phyloP scores from a whole-genome alignment of 352 stramenopile genomes.

The Stephanocyclus meneghinianus region DNA sequence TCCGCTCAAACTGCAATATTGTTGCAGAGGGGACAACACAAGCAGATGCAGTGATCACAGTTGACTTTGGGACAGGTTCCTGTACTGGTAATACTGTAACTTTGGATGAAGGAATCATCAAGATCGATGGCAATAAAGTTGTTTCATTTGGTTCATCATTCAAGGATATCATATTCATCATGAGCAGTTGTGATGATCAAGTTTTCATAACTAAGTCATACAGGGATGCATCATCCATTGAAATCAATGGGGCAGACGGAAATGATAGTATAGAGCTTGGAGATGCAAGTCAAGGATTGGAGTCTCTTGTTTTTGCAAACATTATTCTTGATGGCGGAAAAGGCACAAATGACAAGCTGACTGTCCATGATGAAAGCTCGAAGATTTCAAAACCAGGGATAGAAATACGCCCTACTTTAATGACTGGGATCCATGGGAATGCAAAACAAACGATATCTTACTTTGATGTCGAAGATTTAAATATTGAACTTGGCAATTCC shows the following conservation, averaged over 20 bases:
- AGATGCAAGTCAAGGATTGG: background rate
- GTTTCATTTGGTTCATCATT: background rate
- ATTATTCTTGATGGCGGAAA: constrained; percentile 7
- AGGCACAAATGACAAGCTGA: background rate
- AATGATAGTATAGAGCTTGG: constrained; percentile 8
- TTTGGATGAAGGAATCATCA: constrained; percentile 6
- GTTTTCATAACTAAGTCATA: background rate
- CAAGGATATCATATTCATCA: constrained; percentile 9
- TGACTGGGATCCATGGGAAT: background rate
- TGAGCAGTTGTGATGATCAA: constrained; percentile 2
- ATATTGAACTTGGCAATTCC: background rate
- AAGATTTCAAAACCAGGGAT: background rate
- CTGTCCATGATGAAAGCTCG: background rate
- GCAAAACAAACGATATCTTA: background rate
- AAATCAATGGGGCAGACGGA: background rate
- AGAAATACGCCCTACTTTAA: background rate
- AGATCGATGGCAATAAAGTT: background rate
- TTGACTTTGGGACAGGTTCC: constrained; percentile 4
- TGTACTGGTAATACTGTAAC: constrained; percentile 3
- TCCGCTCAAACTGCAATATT: background rate
- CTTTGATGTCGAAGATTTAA: constrained; percentile 13
- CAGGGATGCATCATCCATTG: constrained; percentile 1
- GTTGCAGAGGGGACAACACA: background rate
- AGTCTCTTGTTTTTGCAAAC: background rate
- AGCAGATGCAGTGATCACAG: background rate